phyloP scores from a whole-genome alignment of 2,329 filamentous ascomycete genomes.

The Stagonosporopsis tanaceti region DNA sequence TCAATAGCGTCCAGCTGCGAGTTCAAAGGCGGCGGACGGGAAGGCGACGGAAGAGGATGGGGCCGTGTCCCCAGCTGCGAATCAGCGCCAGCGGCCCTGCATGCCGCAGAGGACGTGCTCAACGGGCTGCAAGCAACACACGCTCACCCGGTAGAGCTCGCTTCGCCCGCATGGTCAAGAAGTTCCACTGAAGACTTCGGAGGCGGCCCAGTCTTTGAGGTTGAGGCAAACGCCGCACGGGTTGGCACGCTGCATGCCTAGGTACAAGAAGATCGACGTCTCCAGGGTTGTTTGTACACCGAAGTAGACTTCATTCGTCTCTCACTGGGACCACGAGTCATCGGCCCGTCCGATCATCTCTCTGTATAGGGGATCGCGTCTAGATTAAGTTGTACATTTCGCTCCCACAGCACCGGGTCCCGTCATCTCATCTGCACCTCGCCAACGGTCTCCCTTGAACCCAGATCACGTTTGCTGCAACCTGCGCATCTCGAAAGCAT shows the following conservation, averaged over 20 bases:
- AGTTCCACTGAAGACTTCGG: slow-evolving; percentile 2
- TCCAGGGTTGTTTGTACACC: neutral
- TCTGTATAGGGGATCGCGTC: slow-evolving; percentile 20
- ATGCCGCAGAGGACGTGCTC: slow-evolving; percentile 10
- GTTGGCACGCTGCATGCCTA: slow-evolving; percentile 11
- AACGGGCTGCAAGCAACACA: slow-evolving; percentile 8
- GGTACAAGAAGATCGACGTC: neutral
- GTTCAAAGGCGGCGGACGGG: slow-evolving; percentile 10
- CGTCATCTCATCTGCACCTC: slow-evolving; percentile 16
- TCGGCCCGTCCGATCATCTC: slow-evolving; percentile 13
- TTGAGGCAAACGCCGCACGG: slow-evolving; percentile 23
- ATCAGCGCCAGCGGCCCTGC: slow-evolving; percentile 18
- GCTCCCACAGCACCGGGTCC: slow-evolving; percentile 28
- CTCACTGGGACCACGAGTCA: neutral
- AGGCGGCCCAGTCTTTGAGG: slow-evolving; percentile 13
- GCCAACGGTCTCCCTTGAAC: slow-evolving; percentile 14
- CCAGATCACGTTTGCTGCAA: slow-evolving; percentile 14
- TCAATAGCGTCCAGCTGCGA: slow-evolving; percentile 18
- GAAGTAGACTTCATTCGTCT: neutral
- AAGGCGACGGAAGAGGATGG: slow-evolving; percentile 14
- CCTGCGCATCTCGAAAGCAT: neutral
- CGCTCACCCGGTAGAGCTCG: slow-evolving; percentile 6
- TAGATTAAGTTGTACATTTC: slow-evolving; percentile 28
- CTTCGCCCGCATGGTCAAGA: slow-evolving; percentile 6
- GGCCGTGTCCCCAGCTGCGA: slow-evolving; percentile 7